Base-by-base conservation (phyloP, 2,329 filamentous ascomycete genomes). In the Verticillium dahliae region DNA sequence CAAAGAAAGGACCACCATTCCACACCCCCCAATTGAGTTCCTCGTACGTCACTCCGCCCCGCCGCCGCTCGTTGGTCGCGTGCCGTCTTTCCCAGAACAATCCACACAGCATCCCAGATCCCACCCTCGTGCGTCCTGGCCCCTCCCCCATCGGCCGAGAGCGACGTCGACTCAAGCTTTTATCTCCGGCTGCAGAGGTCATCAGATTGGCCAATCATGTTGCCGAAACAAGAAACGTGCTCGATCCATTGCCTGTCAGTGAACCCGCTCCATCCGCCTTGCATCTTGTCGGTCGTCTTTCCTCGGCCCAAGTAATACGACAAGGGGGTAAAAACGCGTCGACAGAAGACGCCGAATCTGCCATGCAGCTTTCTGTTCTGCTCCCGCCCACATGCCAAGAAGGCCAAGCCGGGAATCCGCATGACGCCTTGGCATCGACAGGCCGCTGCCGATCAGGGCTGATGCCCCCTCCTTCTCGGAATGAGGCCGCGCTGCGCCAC, bases 231-330 rank as follows among this genome's bases (percentile, higher is more conserved):
- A 45, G 56, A 60, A 65, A 65, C 63, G 63, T 65, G 63, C 63
- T 60, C 62, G 63, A 61, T 62, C 60, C 57, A 65, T 65, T 65
- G 63, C 62, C 62, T 63, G 34, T 56, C 56, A 61, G 62, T 54
- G n/a, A 65, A 65, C 58, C 63, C 63, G 63, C 59, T 41, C 57
- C 60, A 62, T 61, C 63, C 62, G 63, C 60, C 60, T 60, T 52
- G 10, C 13, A 45, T 45, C 31, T 34, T 27, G 57, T 31, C 27
- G 27, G 27, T 31, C 57, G 34, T 22, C 34, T n/a, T 13, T 38
- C 10, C n/a, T 15, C 18, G n/a, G n/a, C 13, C 9, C 10, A 52
- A 52, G 11, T 27, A 18, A 7, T 11, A 52, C 45, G 45, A 52
- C 6, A 52, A 22, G 18, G 45, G 18, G 45, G 45, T 7, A 10